phyloP scores from a whole-genome alignment of 768 basidiomycete species.

The Lepiota brunneoincarnata region DNA sequence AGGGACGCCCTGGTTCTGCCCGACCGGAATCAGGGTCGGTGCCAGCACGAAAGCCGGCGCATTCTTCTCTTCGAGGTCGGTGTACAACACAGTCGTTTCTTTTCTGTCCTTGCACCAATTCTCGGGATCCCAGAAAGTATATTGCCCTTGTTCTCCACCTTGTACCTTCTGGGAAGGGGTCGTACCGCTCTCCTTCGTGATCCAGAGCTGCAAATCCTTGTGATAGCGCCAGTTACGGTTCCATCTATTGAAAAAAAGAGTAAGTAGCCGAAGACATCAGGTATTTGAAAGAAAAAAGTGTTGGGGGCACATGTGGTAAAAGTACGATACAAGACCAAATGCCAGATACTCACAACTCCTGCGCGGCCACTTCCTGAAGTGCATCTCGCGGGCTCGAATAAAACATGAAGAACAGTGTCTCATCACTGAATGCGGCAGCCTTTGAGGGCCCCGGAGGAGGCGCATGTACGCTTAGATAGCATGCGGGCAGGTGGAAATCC shows the following conservation, averaged over 20 bases:
- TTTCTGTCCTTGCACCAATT: conserved; percentile 76
- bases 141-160: conserved; percentile 83
- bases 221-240: conserved; percentile 96
- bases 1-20: conserved; percentile 3
- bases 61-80: conserved; percentile 74
- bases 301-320: conserved; percentile 1
- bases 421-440: conserved; percentile 86
- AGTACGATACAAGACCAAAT: conserved; percentile 3
- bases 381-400: conserved; percentile 91
- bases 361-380: conserved; percentile 90
- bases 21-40: conserved; percentile 25
- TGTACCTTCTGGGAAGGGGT: conserved; percentile 73
- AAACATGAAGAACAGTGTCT: conserved; percentile 98
- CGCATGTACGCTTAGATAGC: conserved; percentile 87
- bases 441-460: conserved; percentile 80
- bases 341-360: conserved; percentile 76
- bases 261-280: conserved; percentile 6
- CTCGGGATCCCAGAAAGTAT: conserved; percentile 88
- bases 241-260: conserved; percentile 49
- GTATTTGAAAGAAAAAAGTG: conserved; percentile 7
- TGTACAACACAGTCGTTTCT: conserved; percentile 72
- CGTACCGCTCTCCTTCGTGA: conserved; percentile 87
- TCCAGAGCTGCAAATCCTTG: conserved; percentile 81
- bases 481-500: conserved; percentile 85
- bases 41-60: conserved; percentile 57